These are phyloP conservation scores for Hygrophorus russula DNA, from an alignment of 768 basidiomycete genomes.

Conservation along the genomic window DNA sequence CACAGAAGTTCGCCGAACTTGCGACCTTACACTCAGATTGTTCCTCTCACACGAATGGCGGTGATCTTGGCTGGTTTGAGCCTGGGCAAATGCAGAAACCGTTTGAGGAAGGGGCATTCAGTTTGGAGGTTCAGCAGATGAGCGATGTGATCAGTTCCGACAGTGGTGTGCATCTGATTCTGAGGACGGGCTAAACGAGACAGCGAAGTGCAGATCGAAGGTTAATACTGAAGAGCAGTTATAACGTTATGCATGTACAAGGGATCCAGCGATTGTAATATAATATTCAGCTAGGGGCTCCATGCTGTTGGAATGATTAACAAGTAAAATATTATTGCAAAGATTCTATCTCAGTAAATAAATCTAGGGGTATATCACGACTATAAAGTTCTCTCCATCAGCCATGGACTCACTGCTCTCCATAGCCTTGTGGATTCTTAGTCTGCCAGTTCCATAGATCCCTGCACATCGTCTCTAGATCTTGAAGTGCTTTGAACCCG, in stretches of 20 bases:
- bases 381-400: not conserved
- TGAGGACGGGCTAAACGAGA: conserved; percentile 60
- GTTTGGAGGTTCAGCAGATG: conserved; percentile 60
- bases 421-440: conserved; percentile 79
- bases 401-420: conserved; percentile 12
- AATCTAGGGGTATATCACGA: not conserved
- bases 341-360: not conserved
- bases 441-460: conserved; percentile 99
- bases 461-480: conserved; percentile 86
- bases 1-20: conserved; percentile 61
- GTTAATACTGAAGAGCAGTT: too few relatives aligned
- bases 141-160: conserved; percentile 82
- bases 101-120: conserved; percentile 85
- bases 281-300: too few relatives aligned
- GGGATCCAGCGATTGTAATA: too few relatives aligned
- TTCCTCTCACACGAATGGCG: conserved; percentile 68
- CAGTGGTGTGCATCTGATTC: conserved; percentile 89
- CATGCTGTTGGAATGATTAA: too few relatives aligned
- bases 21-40: conserved; percentile 80
- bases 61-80: conserved; percentile 84
- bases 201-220: too few relatives aligned
- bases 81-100: conserved; percentile 93
- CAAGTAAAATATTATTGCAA: too few relatives aligned
- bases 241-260: not conserved
- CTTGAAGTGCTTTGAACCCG: conserved; percentile 74